phyloP scores from a whole-genome alignment of 257 asterid genomes.

The Ilex asprella region DNA sequence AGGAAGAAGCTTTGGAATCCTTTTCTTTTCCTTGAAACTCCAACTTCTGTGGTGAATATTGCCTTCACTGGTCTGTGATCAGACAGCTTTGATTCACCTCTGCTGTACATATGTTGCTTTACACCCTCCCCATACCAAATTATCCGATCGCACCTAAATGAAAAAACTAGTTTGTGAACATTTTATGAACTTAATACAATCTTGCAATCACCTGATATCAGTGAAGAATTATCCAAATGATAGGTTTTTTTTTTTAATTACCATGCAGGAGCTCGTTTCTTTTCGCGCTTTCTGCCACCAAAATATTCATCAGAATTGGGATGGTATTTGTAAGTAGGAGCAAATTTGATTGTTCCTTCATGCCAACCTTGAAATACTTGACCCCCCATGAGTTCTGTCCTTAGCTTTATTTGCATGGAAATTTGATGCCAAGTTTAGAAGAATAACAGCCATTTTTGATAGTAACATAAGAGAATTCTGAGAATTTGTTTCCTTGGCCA shows the following conservation, averaged over 20 bases:
- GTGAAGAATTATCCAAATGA: no score
- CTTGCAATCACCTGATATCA: no score
- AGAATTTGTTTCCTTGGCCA: neutral
- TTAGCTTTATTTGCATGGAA: slow-evolving; percentile 28
- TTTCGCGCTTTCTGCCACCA: slow-evolving; percentile 34
- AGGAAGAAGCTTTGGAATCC: slow-evolving; percentile 34
- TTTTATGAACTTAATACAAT: neutral
- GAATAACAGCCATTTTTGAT: no score
- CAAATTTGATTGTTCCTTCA: slow-evolving; percentile 50
- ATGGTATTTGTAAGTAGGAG: slow-evolving; percentile 57
- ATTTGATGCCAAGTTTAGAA: neutral
- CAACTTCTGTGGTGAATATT: slow-evolving; percentile 36
- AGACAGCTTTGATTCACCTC: slow-evolving; percentile 55
- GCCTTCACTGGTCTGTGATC: slow-evolving; percentile 64
- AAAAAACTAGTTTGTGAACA: neutral
- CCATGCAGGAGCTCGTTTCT: slow-evolving; percentile 70
- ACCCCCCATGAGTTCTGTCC: slow-evolving; percentile 43
- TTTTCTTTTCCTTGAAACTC: slow-evolving; percentile 17
- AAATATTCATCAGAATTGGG: slow-evolving; percentile 42
- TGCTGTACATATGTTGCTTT: slow-evolving; percentile 39
- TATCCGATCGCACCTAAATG: slow-evolving; percentile 60
- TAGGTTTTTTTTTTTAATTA: slow-evolving; percentile 10
- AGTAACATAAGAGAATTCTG: no score
- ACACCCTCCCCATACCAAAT: slow-evolving; percentile 59
- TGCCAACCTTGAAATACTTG: slow-evolving; percentile 59